phyloP scores from a whole-genome alignment of 305 asterid genomes.

The Fraxinus baroniana region DNA sequence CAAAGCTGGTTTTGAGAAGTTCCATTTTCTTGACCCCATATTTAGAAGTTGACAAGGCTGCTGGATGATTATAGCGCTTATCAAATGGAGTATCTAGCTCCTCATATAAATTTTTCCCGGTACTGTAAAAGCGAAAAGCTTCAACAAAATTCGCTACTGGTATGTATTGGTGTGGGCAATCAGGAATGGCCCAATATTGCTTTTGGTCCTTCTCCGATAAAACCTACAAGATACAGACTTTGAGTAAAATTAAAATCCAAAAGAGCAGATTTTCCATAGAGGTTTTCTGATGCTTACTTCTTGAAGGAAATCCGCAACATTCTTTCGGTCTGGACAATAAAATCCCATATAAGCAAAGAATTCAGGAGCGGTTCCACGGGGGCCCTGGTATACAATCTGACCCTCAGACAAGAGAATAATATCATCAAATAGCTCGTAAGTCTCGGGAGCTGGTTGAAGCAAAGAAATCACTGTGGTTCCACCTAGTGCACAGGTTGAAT shows the following conservation, averaged over 20 bases:
- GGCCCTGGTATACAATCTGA: slow-evolving; percentile 54
- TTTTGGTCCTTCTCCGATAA: background rate
- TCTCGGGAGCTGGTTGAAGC: slow-evolving; percentile 62
- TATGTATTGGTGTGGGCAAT: background rate
- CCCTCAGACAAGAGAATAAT: slow-evolving; percentile 30
- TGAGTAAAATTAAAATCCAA: background rate
- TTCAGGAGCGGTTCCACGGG: slow-evolving; percentile 39
- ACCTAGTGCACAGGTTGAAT: background rate
- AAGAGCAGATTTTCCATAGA: background rate
- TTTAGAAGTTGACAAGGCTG: background rate
- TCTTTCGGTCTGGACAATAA: slow-evolving; percentile 46
- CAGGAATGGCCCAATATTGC: slow-evolving; percentile 4
- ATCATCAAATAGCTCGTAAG: slow-evolving; percentile 45
- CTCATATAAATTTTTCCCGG: background rate
- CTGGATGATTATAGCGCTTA: background rate
- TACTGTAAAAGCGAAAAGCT: background rate
- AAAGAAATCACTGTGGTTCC: slow-evolving; percentile 45
- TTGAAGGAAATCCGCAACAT: slow-evolving; percentile 53
- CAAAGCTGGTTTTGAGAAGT: slow-evolving; percentile 14
- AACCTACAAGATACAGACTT: background rate
- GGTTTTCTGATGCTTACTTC: slow-evolving; percentile 29
- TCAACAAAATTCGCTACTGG: slow-evolving; percentile 1
- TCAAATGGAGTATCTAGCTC: background rate
- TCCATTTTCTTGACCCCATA: background rate
- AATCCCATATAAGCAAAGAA: slow-evolving; percentile 49